A percentile compares a stretch with the other conserved stretches of the same genome.
Conservation (phyloP, 352 stramenopile genomes). For the Pythium diclinum region DNA sequence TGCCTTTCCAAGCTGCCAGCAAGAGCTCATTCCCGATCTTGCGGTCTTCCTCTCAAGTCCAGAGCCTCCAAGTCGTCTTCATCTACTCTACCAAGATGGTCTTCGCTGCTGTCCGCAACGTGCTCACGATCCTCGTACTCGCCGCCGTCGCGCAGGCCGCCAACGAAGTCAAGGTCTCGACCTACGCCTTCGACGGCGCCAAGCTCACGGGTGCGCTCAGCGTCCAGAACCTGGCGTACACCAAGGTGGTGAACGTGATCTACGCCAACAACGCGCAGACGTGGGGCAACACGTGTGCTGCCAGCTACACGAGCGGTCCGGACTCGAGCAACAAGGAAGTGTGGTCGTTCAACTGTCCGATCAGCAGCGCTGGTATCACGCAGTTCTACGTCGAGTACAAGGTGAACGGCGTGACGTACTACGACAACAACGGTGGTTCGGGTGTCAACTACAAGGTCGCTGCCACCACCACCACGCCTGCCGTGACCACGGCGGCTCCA, state of each 20-base stretch:
- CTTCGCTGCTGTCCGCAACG: slow-evolving; percentile 19
- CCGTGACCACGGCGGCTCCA: no score
- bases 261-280: slow-evolving; percentile 27
- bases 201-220: slow-evolving; percentile 19
- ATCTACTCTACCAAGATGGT: slow-evolving; percentile 2
- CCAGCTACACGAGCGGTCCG: slow-evolving; percentile 21
- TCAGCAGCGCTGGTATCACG: slow-evolving; percentile 17
- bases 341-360: slow-evolving; percentile 26
- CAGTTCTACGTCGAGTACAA: slow-evolving; percentile 33
- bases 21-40: slow-evolving; percentile 11
- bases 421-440: slow-evolving; percentile 29
- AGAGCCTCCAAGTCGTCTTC: no score
- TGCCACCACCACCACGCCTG: background rate
- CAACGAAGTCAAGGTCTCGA: slow-evolving; percentile 22
- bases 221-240: slow-evolving; percentile 18
- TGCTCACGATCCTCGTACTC: slow-evolving; percentile 13
- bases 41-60: slow-evolving; percentile 7
- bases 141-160: slow-evolving; percentile 13
- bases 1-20: no score
- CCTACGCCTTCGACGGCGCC: slow-evolving; percentile 15
- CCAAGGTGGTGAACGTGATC: slow-evolving; percentile 23
- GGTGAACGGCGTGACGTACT: slow-evolving; percentile 25
- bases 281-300: slow-evolving; percentile 26
- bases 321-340: slow-evolving; percentile 22
- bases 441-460: slow-evolving; percentile 23